Conservation (phyloP, 768 basidiomycete genomes). For the Tephrocybe rancida region DNA sequence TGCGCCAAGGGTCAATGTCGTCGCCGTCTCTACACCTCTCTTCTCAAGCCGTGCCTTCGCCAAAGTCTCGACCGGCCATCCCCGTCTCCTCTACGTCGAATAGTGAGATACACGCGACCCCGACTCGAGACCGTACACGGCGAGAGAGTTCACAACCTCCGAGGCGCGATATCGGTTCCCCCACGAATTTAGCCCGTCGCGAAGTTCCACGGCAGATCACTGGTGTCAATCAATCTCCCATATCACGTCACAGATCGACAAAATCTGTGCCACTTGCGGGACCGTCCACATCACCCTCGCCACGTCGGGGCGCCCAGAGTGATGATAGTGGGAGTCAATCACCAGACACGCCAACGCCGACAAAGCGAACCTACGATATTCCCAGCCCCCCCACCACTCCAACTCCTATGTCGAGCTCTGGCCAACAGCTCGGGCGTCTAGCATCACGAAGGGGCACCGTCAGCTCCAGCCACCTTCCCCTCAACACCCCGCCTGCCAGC, state of each 20-base stretch:
- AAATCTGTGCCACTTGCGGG: conserved; percentile 30
- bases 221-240: conserved; percentile 20
- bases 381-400: conserved; percentile 52
- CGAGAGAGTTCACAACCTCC: conserved; percentile 39
- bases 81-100: conserved; percentile 50
- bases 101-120: conserved; percentile 46
- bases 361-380: conserved; percentile 37
- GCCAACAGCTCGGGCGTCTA: conserved; percentile 33
- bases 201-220: conserved; percentile 19
- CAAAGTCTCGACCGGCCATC: conserved; percentile 50
- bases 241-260: conserved; percentile 33
- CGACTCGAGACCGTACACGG: conserved; percentile 45
- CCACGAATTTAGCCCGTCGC: conserved; percentile 15
- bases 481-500: conserved; percentile 37
- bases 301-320: conserved; percentile 14
- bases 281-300: conserved; percentile 28
- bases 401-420: conserved; percentile 40
- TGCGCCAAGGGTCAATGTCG: conserved; percentile 73
- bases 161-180: conserved; percentile 41
- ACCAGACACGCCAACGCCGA: conserved; percentile 39
- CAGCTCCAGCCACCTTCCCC: conserved; percentile 44
- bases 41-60: conserved; percentile 55
- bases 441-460: conserved; percentile 36
- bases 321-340: conserved; percentile 15
- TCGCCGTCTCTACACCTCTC: conserved; percentile 72